phyloP scores from a whole-genome alignment of 192 early-diverging fungal species.

The Coemansia umbellata region DNA sequence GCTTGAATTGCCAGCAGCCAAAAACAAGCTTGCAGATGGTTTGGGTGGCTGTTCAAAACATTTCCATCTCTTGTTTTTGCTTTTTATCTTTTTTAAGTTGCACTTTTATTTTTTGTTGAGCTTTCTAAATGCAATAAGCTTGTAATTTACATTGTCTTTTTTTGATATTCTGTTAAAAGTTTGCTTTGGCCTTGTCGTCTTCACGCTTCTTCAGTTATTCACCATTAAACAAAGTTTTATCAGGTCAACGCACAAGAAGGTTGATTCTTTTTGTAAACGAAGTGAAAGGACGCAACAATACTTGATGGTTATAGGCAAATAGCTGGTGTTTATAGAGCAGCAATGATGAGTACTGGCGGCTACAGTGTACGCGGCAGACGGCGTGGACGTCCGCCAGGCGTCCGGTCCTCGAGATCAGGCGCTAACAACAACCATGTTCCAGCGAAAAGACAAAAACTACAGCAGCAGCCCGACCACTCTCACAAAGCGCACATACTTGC shows the following conservation, averaged over 20 bases:
- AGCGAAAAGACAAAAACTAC: not conserved
- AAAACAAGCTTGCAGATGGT: too few relatives aligned
- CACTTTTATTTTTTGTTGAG: not conserved
- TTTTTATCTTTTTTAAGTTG: not conserved
- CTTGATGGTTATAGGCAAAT: too few relatives aligned
- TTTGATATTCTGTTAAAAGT: not conserved
- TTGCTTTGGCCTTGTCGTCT: too few relatives aligned
- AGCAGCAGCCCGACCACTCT: not conserved
- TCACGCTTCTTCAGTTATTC: too few relatives aligned
- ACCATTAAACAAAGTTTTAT: too few relatives aligned
- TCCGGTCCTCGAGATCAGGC: not conserved
- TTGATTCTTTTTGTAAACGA: too few relatives aligned
- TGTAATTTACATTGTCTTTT: not conserved
- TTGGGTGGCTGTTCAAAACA: too few relatives aligned
- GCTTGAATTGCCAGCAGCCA: too few relatives aligned
- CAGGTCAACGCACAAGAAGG: too few relatives aligned
- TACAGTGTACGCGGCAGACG: constrained; percentile 25
- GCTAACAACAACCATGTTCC: not conserved
- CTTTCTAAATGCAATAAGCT: not conserved
- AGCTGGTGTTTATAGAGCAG: too few relatives aligned
- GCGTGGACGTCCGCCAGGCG: constrained; percentile 44
- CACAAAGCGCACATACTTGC: not conserved
- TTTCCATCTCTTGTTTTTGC: too few relatives aligned
- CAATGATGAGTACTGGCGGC: constrained; percentile 13
- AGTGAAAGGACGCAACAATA: too few relatives aligned